A percentile compares a stretch with the other conserved stretches of the same genome.
phyloP scores from a whole-genome alignment of 768 basidiomycete genomes.

The Panaeolus papilionaceus region DNA sequence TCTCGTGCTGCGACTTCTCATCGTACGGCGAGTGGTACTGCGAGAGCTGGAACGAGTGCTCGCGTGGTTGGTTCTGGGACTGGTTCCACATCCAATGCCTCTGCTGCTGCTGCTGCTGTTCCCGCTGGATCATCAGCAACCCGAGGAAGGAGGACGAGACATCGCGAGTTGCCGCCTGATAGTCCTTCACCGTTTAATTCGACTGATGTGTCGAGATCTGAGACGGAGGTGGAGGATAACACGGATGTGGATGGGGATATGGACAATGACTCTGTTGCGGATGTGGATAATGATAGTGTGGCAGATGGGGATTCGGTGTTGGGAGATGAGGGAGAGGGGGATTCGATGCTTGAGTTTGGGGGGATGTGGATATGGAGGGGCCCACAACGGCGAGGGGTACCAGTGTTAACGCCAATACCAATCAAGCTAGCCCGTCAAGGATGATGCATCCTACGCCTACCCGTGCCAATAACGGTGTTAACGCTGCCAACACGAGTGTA shows the following conservation, averaged over 20 bases:
- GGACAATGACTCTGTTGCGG: slow-evolving; percentile 31
- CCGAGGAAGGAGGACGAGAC: slow-evolving; percentile 32
- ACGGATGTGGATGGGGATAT: slow-evolving; percentile 69
- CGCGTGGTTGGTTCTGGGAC: background rate
- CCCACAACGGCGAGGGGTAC: background rate
- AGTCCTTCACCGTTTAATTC: slow-evolving; percentile 46
- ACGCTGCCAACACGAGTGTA: background rate
- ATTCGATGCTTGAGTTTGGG: slow-evolving; percentile 21
- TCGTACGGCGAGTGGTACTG: background rate
- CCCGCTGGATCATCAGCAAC: background rate
- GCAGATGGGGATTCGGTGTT: slow-evolving; percentile 16
- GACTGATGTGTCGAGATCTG: slow-evolving; percentile 59
- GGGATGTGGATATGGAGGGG: background rate
- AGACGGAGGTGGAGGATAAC: slow-evolving; percentile 84
- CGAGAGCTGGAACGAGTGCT: background rate
- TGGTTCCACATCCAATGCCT: background rate
- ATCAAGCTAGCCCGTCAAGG: background rate
- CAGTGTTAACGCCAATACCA: background rate
- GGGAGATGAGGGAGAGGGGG: slow-evolving; percentile 29
- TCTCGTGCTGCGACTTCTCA: background rate
- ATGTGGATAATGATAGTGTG: slow-evolving; percentile 31
- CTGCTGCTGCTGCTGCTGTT: background rate
- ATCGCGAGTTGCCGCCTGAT: slow-evolving; percentile 32
- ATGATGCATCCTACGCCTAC: background rate
- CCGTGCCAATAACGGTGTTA: too few relatives aligned